A percentile compares a stretch with the other conserved stretches of the same genome.
Evolutionary conservation across 148 eudicot genomes (phyloP).

Genomic region (Pouteria glomerata): DNA sequence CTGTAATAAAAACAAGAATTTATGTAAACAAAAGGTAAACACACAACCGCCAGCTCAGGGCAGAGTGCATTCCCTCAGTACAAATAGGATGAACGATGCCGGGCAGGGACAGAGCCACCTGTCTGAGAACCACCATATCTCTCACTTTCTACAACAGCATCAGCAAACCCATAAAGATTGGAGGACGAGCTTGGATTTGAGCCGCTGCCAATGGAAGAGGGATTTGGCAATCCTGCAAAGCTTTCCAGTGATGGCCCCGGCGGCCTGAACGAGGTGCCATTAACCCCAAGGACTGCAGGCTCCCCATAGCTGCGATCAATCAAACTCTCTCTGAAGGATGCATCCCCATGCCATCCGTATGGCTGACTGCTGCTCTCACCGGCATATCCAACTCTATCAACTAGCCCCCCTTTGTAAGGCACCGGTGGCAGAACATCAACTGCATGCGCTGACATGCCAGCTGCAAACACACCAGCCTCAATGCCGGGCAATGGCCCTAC

Average conservation of each 20-base stretch:
- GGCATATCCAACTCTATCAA: conserved; percentile 11
- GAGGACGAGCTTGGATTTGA: conserved; percentile 22
- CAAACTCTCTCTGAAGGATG: conserved; percentile 14
- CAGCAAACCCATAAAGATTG: conserved; percentile 51
- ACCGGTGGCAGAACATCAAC: conserved; percentile 8
- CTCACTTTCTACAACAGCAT: conserved; percentile 28
- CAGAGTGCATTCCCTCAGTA: conserved; percentile 9
- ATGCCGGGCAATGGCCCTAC: conserved; percentile 16
- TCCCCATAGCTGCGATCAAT: conserved; percentile 14
- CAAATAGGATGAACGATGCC: conserved; percentile 13
- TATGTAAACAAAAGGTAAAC: not conserved
- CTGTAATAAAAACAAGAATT: conserved; percentile 2
- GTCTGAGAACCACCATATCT: conserved; percentile 14
- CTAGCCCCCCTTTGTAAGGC: conserved; percentile 10
- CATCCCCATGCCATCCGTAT: conserved; percentile 22
- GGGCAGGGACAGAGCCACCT: conserved; percentile 11
- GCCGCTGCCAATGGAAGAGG: conserved; percentile 13
- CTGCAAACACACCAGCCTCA: not conserved
- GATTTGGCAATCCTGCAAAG: conserved; percentile 19
- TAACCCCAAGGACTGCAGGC: conserved; percentile 9
- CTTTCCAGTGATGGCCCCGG: conserved; percentile 14
- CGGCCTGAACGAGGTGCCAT: conserved; percentile 15
- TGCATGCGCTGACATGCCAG: not conserved
- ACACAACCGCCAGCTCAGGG: not conserved
- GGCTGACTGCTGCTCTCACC: conserved; percentile 7